These are phyloP conservation scores for Nakataea oryzae DNA, from an alignment of 2,329 filamentous ascomycete species.

Conservation along the genomic window DNA sequence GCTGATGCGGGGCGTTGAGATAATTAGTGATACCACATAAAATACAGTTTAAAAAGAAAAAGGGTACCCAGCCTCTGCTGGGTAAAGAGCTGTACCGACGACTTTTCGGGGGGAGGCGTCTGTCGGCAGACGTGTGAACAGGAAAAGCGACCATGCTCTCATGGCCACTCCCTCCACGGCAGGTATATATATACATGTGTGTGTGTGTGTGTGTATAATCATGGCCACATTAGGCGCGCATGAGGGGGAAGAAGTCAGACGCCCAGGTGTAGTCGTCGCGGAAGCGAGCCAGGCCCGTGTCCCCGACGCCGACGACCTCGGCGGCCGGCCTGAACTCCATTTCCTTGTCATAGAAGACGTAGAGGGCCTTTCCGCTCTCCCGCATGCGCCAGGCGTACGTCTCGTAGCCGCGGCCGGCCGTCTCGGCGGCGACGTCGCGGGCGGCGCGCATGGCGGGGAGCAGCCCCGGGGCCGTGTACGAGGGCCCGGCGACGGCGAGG, in stretches of 20 bases:
- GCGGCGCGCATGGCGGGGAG: slow-evolving; percentile 40
- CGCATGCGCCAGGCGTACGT: background rate
- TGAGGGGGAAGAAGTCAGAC: background rate
- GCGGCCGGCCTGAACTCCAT: background rate
- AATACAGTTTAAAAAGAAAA: background rate
- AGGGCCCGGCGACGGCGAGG: slow-evolving; percentile 52
- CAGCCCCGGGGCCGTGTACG: slow-evolving; percentile 41
- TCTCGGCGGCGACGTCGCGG: slow-evolving; percentile 28
- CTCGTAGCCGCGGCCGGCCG: slow-evolving; percentile 16
- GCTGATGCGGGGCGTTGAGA: background rate
- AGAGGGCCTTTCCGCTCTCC: too few relatives aligned
- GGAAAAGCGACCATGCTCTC: too few relatives aligned
- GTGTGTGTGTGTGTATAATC: too few relatives aligned
- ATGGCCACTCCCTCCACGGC: too few relatives aligned
- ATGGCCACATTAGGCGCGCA: too few relatives aligned
- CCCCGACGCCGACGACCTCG: slow-evolving; percentile 12
- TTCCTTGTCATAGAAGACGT: background rate
- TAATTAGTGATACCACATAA: background rate
- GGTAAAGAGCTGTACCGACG: too few relatives aligned
- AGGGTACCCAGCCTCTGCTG: background rate
- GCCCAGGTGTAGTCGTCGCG: background rate
- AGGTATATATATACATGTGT: too few relatives aligned
- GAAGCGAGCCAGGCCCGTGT: slow-evolving; percentile 12
- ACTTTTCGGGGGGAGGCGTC: too few relatives aligned
- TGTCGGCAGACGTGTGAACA: too few relatives aligned